These are phyloP conservation scores for Strobilomyces confusus DNA, from an alignment of 768 basidiomycete genomes.

Conservation along the genomic window DNA sequence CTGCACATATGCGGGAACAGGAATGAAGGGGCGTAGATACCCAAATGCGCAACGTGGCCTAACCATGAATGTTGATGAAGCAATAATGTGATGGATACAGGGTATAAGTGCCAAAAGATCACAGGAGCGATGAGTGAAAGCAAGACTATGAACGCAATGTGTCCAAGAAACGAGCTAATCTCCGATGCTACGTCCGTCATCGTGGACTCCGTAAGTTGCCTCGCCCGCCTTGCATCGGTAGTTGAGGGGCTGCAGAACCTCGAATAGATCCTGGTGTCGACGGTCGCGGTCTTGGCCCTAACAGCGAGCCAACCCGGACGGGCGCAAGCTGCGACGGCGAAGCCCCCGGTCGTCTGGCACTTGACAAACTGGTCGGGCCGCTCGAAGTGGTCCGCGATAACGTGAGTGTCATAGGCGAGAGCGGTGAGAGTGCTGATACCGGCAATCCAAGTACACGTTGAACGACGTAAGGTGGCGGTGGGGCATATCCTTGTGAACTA, in stretches of 20 bases:
- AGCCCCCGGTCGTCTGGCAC: constrained; percentile 4
- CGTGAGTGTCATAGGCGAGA: constrained; percentile 1
- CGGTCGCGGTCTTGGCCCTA: constrained; percentile 30
- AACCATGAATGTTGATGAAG: not conserved
- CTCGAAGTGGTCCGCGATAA: not conserved
- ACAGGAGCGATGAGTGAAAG: constrained; percentile 7
- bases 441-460: constrained; percentile 31
- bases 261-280: constrained; percentile 19
- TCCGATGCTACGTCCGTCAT: not conserved
- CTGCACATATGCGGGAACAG: constrained; percentile 6
- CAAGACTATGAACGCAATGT: not conserved
- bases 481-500: constrained; percentile 18
- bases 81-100: not conserved
- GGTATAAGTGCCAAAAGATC: constrained; percentile 17
- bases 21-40: constrained; percentile 1
- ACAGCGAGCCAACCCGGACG: constrained; percentile 20
- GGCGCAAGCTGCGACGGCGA: not conserved
- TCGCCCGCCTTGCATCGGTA: constrained; percentile 33
- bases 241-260: constrained; percentile 18
- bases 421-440: constrained; percentile 19
- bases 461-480: constrained; percentile 30
- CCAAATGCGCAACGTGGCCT: constrained; percentile 1
- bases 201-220: constrained; percentile 13
- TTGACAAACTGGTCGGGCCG: not conserved
- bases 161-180: constrained; percentile 19